These are phyloP conservation scores for Chrysoporthe cubensis DNA, from an alignment of 2,329 filamentous ascomycete species.

Conservation along the genomic window DNA sequence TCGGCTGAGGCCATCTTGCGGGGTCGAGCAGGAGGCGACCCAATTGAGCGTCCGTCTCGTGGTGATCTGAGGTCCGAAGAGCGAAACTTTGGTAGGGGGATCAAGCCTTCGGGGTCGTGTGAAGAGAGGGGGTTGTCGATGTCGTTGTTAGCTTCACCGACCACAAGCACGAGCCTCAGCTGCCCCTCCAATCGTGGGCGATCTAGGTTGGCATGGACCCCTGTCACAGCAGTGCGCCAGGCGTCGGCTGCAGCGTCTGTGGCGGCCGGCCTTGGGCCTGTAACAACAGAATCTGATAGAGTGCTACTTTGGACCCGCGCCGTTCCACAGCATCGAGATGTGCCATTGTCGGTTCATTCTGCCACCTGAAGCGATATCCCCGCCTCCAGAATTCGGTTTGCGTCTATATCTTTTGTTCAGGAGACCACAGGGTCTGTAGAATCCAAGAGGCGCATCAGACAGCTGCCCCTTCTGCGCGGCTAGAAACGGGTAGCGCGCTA, in stretches of 20 bases:
- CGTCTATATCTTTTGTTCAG: neutral
- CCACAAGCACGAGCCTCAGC: constrained; percentile 23
- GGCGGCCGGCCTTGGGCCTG: constrained; percentile 20
- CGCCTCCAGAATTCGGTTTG: neutral
- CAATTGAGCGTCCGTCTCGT: neutral
- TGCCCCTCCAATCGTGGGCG: constrained; percentile 28
- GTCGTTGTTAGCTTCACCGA: constrained; percentile 28
- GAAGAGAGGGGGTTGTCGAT: constrained; percentile 7
- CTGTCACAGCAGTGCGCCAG: constrained; percentile 20
- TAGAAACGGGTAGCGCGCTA: constrained; percentile 20
- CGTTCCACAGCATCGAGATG: neutral
- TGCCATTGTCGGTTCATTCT: neutral
- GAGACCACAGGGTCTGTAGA: neutral
- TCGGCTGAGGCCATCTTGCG: constrained; percentile 57
- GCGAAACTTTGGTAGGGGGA: neutral
- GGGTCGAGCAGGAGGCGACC: neutral
- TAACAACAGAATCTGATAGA: constrained; percentile 19
- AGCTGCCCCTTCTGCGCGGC: neutral
- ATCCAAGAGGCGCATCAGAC: neutral
- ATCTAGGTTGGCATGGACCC: constrained; percentile 10
- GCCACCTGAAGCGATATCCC: neutral
- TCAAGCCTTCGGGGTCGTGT: neutral
- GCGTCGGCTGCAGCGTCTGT: constrained; percentile 6
- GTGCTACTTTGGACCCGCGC: constrained; percentile 8
- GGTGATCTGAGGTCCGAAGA: neutral